A percentile compares a stretch with the other conserved stretches of the same genome.
Conservation (phyloP, 352 stramenopile genomes). For the Phytophthora aleatoria region DNA sequence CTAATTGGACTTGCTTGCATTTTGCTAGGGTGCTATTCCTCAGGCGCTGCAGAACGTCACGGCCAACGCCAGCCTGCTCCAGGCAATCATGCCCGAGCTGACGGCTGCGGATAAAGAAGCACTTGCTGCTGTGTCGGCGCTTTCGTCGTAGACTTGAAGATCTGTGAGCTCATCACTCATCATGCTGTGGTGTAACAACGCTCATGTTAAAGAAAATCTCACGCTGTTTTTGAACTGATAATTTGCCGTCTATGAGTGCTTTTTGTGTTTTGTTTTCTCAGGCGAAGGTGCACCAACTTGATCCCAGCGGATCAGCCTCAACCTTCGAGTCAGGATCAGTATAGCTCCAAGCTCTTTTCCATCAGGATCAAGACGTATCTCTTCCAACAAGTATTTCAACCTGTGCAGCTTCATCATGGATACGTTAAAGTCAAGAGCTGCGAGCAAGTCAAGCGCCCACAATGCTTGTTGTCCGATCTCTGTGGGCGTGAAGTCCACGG, state of each 20-base stretch:
- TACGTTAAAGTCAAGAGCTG: conserved; percentile 69
- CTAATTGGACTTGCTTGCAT: conserved; percentile 9
- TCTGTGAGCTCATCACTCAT: neutral
- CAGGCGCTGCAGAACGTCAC: conserved; percentile 62
- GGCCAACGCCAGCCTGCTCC: conserved; percentile 51
- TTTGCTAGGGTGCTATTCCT: conserved; percentile 54
- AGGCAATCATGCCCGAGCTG: conserved; percentile 72
- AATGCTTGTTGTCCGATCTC: conserved; percentile 72
- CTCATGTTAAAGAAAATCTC: conserved; percentile 22
- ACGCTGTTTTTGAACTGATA: conserved; percentile 30
- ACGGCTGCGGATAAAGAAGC: conserved; percentile 72
- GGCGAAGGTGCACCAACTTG: conserved; percentile 40
- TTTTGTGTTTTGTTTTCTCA: conserved; percentile 30
- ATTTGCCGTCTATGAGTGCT: conserved; percentile 11
- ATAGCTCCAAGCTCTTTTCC: conserved; percentile 52
- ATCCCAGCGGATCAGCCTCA: conserved; percentile 75
- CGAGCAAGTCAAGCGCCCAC: conserved; percentile 77
- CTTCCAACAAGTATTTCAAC: conserved; percentile 76
- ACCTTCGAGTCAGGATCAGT: conserved; percentile 63
- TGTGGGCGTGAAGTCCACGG: conserved; percentile 66
- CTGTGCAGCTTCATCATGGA: conserved; percentile 73
- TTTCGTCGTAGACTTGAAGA: conserved; percentile 42
- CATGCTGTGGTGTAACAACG: conserved; percentile 11
- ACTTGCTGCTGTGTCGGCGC: conserved; percentile 49
- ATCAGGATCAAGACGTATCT: conserved; percentile 70